Conservation (phyloP, 352 stramenopile species). For the Phytophthora hybrid region DNA sequence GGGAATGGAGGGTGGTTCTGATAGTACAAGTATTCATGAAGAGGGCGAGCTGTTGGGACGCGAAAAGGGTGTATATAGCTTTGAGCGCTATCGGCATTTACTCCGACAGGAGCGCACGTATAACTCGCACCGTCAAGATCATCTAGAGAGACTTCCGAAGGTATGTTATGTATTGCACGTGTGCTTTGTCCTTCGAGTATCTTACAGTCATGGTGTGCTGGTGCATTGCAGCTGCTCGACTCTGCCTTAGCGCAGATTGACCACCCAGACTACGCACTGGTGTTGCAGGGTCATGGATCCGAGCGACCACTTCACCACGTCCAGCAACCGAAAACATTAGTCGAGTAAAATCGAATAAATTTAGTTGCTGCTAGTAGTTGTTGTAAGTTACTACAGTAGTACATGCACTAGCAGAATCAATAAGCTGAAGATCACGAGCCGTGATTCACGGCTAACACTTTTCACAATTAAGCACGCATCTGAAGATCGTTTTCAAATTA, state of each 20-base stretch:
- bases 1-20: constrained; percentile 37
- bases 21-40: constrained; percentile 35
- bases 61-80: constrained; percentile 44
- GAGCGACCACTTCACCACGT: constrained; percentile 52
- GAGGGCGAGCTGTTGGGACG: constrained; percentile 50
- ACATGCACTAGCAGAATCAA: too few relatives aligned
- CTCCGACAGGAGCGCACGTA: constrained; percentile 70
- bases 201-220: neutral
- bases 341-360: too few relatives aligned
- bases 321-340: too few relatives aligned
- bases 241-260: constrained; percentile 44
- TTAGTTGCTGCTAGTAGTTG: too few relatives aligned
- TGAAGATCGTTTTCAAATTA: too few relatives aligned
- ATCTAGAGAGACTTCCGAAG: constrained; percentile 60
- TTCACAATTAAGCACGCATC: too few relatives aligned
- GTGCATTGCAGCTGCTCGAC: constrained; percentile 44
- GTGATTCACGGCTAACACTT: too few relatives aligned
- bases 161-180: constrained; percentile 36
- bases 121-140: constrained; percentile 58
- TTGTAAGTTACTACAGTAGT: too few relatives aligned
- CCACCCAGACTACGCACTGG: constrained; percentile 55
- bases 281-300: constrained; percentile 61
- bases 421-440: too few relatives aligned
- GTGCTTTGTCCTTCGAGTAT: too few relatives aligned
- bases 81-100: constrained; percentile 65